Conservation (phyloP, 345 rosid species). For the Ceriops decandra region DNA sequence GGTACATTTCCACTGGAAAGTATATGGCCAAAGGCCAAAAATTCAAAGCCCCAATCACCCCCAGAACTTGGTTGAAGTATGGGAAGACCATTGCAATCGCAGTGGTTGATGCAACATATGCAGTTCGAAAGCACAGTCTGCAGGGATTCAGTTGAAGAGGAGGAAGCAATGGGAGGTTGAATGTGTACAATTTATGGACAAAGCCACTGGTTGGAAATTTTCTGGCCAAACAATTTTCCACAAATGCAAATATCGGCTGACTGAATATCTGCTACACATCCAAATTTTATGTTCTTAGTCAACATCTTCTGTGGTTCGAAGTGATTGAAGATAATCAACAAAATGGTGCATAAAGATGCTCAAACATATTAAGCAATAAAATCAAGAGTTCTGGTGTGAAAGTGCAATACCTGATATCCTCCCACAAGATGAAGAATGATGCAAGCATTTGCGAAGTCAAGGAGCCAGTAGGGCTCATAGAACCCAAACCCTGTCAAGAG, state of each 20-base stretch:
- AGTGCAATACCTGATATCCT: constrained; percentile 45
- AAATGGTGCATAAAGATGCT: too few species aligned
- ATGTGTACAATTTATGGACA: constrained; percentile 33
- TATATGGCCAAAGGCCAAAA: constrained; percentile 66
- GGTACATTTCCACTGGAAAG: constrained; percentile 67
- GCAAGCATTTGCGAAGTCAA: constrained; percentile 29
- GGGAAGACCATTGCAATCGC: constrained; percentile 47
- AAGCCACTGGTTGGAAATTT: constrained; percentile 39
- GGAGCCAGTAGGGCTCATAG: constrained; percentile 23
- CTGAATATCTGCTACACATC: constrained; percentile 41
- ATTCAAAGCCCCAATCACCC: constrained; percentile 55
- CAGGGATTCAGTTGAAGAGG: constrained; percentile 32
- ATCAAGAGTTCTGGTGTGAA: neutral
- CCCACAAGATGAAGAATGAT: constrained; percentile 24
- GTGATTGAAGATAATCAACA: too few species aligned
- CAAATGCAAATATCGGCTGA: constrained; percentile 62
- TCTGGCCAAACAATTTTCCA: constrained; percentile 46
- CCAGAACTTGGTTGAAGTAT: constrained; percentile 59
- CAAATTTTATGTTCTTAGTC: too few species aligned
- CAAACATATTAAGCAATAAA: neutral
- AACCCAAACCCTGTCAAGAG: constrained; percentile 27
- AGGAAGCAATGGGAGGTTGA: constrained; percentile 32
- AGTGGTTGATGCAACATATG: constrained; percentile 42
- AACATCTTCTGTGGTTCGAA: too few species aligned
- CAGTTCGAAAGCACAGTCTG: constrained; percentile 44